These are phyloP conservation scores for Davidsoniella neocaledoniae DNA, from an alignment of 2,329 filamentous ascomycete species.

Conservation along the genomic window DNA sequence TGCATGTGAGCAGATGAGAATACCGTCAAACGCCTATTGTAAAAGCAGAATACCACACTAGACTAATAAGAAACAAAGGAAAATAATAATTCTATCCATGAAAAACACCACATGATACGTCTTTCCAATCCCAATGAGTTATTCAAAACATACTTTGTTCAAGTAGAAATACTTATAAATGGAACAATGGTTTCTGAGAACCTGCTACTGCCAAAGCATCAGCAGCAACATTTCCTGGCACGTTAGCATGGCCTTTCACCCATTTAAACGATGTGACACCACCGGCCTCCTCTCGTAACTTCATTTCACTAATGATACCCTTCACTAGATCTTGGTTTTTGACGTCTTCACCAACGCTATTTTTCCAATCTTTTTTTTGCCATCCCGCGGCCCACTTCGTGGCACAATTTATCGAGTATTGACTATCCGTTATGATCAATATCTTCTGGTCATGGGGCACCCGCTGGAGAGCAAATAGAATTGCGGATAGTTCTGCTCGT, in stretches of 20 bases:
- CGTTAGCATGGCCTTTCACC: constrained; percentile 70
- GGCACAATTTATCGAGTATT: constrained; percentile 79
- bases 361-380: constrained; percentile 63
- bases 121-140: no score
- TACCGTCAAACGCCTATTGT: no score
- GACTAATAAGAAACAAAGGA: no score
- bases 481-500: constrained; percentile 82
- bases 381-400: constrained; percentile 70
- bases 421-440: constrained; percentile 73
- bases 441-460: constrained; percentile 51
- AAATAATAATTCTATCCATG: no score
- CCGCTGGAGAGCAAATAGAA: constrained; percentile 66
- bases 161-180: no score
- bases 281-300: constrained; percentile 44
- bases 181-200: no score
- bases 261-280: constrained; percentile 59
- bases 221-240: constrained; percentile 63
- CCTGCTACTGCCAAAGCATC: constrained; percentile 52
- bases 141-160: no score
- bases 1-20: no score
- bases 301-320: constrained; percentile 52
- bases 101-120: no score
- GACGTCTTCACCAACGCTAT: constrained; percentile 50
- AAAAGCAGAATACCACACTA: no score
- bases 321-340: constrained; percentile 78